Conservation (phyloP, 2,329 filamentous ascomycete genomes). For the Incumbomyces lentus region DNA sequence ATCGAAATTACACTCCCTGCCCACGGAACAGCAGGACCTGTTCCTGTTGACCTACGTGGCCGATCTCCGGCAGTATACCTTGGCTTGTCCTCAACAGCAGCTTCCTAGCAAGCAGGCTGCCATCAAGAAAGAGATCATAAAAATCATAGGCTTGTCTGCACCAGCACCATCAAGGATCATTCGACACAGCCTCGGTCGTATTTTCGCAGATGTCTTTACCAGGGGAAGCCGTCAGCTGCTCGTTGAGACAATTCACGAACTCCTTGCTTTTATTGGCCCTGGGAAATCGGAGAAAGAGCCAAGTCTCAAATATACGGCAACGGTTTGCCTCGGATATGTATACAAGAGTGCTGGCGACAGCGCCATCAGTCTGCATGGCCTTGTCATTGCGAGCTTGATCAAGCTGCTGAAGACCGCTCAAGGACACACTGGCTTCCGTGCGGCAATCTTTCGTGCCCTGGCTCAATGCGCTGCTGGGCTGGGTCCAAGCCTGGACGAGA, state of each 20-base stretch:
- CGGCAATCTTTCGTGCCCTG: constrained; percentile 64
- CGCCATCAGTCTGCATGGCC: constrained; percentile 68
- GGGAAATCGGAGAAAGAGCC: constrained; percentile 71
- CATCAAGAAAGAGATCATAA: constrained; percentile 85
- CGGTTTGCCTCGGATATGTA: constrained; percentile 75
- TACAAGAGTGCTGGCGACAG: constrained; percentile 91
- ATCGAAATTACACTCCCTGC: constrained; percentile 75
- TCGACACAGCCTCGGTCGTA: constrained; percentile 76
- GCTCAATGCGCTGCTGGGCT: constrained; percentile 69
- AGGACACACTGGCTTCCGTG: constrained; percentile 71
- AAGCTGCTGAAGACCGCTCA: constrained; percentile 72
- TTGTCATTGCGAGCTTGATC: constrained; percentile 61
- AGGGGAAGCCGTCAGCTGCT: constrained; percentile 84
- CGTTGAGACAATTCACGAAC: constrained; percentile 88
- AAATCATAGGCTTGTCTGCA: constrained; percentile 72
- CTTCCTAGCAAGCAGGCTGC: constrained; percentile 82
- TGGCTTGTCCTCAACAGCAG: constrained; percentile 62
- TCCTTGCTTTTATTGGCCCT: constrained; percentile 60
- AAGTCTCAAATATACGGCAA: constrained; percentile 74
- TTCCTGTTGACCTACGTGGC: constrained; percentile 85
- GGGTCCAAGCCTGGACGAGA: constrained; percentile 68
- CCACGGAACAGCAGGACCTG: constrained; percentile 89
- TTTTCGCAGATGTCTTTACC: constrained; percentile 70
- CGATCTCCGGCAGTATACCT: constrained; percentile 69
- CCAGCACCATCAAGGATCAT: constrained; percentile 81